Evolutionary conservation across 2,329 filamentous ascomycete species (phyloP).

Genomic region (Fusarium sarcochroum): DNA sequence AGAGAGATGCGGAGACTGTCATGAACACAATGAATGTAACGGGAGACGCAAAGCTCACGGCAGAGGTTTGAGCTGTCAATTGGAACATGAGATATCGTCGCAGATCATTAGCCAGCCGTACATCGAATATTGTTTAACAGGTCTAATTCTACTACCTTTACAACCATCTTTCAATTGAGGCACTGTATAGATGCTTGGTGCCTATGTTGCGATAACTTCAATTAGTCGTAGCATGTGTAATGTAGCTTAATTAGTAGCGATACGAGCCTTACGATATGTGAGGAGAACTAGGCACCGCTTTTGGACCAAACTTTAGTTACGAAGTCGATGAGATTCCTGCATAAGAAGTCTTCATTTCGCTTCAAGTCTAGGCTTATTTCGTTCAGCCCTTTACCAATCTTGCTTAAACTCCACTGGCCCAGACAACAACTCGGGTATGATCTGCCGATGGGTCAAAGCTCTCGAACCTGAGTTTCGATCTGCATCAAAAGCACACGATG

Average conservation of each 20-base stretch:
- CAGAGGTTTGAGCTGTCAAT: slow-evolving; percentile 4
- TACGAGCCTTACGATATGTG: no score
- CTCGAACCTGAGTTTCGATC: neutral
- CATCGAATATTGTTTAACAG: neutral
- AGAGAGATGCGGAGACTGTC: slow-evolving; percentile 60
- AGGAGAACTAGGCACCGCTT: no score
- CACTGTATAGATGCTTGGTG: neutral
- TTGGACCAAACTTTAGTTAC: no score
- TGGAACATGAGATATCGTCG: neutral
- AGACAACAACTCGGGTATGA: neutral
- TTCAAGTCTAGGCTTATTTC: no score
- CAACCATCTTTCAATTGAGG: neutral
- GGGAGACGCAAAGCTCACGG: slow-evolving; percentile 47
- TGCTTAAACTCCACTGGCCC: neutral
- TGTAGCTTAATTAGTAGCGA: no score
- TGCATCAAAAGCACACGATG: neutral
- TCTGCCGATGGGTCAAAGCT: neutral
- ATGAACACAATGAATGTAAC: slow-evolving; percentile 56
- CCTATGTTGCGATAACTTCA: no score
- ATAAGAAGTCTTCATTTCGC: no score
- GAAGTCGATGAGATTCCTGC: no score
- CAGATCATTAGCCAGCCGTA: neutral
- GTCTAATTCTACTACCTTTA: neutral
- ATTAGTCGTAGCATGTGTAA: no score
- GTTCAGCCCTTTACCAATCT: neutral